Conservation (phyloP, 2,329 filamentous ascomycete genomes). For the Pseudogymnoascus sp. region DNA sequence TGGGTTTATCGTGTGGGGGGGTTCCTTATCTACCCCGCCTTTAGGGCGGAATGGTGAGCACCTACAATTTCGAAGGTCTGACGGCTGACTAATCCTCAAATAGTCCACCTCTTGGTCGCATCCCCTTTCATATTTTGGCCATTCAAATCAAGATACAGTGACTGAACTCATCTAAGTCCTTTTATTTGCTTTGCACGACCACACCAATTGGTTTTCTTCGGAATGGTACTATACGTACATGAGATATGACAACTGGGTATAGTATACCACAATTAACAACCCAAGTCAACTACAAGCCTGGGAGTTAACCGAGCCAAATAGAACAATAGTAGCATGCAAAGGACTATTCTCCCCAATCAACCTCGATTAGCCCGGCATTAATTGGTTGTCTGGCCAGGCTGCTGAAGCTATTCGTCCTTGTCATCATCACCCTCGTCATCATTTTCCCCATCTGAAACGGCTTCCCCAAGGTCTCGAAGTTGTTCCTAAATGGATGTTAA, state of each 20-base stretch:
- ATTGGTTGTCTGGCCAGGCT: conserved; percentile 21
- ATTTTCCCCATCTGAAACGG: conserved; percentile 70
- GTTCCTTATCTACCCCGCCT: conserved; percentile 9
- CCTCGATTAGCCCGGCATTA: background rate
- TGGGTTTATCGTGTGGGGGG: conserved; percentile 4
- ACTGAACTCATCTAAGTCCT: background rate
- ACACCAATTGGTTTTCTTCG: background rate
- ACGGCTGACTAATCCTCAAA: background rate
- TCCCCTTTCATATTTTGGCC: background rate
- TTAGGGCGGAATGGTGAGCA: background rate
- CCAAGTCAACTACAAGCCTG: background rate
- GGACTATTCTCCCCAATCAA: background rate
- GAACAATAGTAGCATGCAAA: background rate
- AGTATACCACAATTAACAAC: background rate
- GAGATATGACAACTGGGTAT: background rate
- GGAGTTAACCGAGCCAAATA: background rate
- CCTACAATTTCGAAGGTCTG: background rate
- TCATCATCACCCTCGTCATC: conserved; percentile 51
- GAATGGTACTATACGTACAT: background rate
- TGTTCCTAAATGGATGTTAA: conserved; percentile 15
- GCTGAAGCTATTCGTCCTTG: conserved; percentile 32
- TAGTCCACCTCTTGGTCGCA: background rate
- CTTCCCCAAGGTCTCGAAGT: conserved; percentile 54
- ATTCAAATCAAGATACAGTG: background rate
- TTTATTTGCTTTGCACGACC: background rate